Base-by-base conservation (phyloP, 768 basidiomycete species). In the Phylloporus rhodoxanthus region DNA sequence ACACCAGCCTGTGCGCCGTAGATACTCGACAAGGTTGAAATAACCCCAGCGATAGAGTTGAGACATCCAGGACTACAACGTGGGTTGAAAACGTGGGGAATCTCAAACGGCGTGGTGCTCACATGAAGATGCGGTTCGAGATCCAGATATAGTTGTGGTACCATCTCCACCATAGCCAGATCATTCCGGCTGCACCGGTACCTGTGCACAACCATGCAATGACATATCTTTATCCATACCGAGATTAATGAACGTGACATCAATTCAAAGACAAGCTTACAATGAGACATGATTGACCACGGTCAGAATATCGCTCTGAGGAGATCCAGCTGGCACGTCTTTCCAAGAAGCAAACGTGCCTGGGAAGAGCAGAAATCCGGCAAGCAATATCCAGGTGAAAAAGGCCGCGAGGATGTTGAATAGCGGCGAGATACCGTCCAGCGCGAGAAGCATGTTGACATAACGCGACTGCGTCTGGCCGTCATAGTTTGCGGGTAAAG, bases 381-480 rank as follows among this genome's bases (percentile, higher is more conserved):
- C 81, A 20, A 83, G 67, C 45, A 82, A 57, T 47, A 83, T 73
- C 81, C 81, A 83, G 8, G 77, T 81, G 55, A 78, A 82, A 65
- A 83, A 81, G 8, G 70, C 71, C 2, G 77, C 73, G n/a, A 75
- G 59, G 13, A 79, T 47, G 48, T 81, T 79, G 60, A 76, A 70
- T 36, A 75, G 19, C 4, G 63, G 55, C 15, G 80, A 77, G 38
- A 83, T 82, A 32, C 67, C 70, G 55, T 82, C 81, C 19, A 82
- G 63, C 5, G 79, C 81, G 29, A 83, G 73, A 21, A 83, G 70
- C 81, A 83, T 83, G 45, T 74, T 76, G 54, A 81, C 72, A 55
- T 83, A 83, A 28, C 72, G 73, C 2, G 81, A 79, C 50, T 76
- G 53, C 23, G 21, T 44, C 47, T 53, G 53, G 8, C 57, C 53